Percentiles rank a stretch among this genome's conserved stretches.
phyloP scores from a whole-genome alignment of 202 grass and related monocot genomes.

The Eragrostis tef region DNA sequence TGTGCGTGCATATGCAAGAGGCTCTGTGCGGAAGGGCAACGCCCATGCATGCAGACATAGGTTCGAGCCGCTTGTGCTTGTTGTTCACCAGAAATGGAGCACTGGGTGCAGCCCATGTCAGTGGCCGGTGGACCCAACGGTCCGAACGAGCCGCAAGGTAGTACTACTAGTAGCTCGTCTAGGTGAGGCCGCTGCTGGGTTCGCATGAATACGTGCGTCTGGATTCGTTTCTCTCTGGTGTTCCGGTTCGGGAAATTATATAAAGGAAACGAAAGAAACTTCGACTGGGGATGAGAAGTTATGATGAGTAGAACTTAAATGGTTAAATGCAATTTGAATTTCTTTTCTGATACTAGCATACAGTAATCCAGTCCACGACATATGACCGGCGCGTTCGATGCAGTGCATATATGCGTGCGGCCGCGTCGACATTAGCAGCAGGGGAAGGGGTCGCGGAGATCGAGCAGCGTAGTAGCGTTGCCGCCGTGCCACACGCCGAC shows the following conservation, averaged over 20 bases:
- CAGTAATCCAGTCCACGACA: too few relatives aligned
- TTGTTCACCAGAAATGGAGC: conserved; percentile 55
- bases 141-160: conserved; percentile 24
- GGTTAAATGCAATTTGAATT: too few relatives aligned
- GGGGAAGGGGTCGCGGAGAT: too few relatives aligned
- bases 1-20: conserved; percentile 33
- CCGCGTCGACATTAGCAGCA: neutral
- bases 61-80: conserved; percentile 48
- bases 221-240: neutral
- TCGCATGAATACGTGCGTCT: neutral
- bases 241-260: neutral
- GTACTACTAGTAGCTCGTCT: conserved; percentile 17
- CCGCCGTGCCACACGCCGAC: conserved; percentile 24
- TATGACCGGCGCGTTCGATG: too few relatives aligned
- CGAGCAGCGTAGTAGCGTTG: too few relatives aligned
- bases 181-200: neutral
- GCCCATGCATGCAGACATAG: conserved; percentile 38
- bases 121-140: conserved; percentile 39
- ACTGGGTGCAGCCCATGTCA: conserved; percentile 55
- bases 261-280: too few relatives aligned
- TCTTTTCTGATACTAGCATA: too few relatives aligned
- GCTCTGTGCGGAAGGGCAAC: neutral
- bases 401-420: too few relatives aligned
- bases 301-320: too few relatives aligned
- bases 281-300: too few relatives aligned